Base-by-base conservation (phyloP, 441 rosid species). In the Eutrema salsugineum region DNA sequence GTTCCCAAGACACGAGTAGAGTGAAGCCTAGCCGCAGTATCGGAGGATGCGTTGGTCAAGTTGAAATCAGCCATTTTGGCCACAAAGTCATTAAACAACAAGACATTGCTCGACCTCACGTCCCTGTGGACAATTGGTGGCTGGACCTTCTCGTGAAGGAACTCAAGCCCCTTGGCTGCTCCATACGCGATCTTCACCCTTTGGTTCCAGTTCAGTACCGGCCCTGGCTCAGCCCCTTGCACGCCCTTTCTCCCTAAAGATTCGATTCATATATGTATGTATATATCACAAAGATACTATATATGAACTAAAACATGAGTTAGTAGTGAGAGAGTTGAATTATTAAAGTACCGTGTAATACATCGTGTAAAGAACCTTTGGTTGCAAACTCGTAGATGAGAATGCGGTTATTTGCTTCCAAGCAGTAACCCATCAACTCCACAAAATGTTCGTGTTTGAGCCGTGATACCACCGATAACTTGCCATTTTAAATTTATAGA, bases 1-100 rank as follows among this genome's bases (percentile, higher is more conserved):
- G 97, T 90, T 60, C 99, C 99, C 78, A 94, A 77, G 56, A 94
- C 99, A 62, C 99, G 82, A 36, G 97, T 94, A 0, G 99, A 94
- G 63, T 94, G 99, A 76, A 94, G 83, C 49, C 99, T 85, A 14
- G 97, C 97, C 8, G 89, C 89, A 0, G 90, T 80, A 46, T 94
- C 99, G 6, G 99, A 89, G 17, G 97, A 83, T 47, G 85, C 90
- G 62, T 82, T 94, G 32, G 97, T 85, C 79, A 90, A 68, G 84
- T 86, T 91, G 78, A 94, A 94, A 83, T 94, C 99, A 0, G 99
- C 97, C 42, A 94, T 88, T 80, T 90, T 94, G 15, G 97, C 71
- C 17, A 65, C 30, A 70, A 88, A 91, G 48, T 88, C 96, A 15
- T 94, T 85, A 17, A 91, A 91, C 49, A 94, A 78, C 16, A 94